These are phyloP conservation scores for Echria macrotheca DNA, from an alignment of 495 filamentous ascomycete species.

Conservation along the genomic window DNA sequence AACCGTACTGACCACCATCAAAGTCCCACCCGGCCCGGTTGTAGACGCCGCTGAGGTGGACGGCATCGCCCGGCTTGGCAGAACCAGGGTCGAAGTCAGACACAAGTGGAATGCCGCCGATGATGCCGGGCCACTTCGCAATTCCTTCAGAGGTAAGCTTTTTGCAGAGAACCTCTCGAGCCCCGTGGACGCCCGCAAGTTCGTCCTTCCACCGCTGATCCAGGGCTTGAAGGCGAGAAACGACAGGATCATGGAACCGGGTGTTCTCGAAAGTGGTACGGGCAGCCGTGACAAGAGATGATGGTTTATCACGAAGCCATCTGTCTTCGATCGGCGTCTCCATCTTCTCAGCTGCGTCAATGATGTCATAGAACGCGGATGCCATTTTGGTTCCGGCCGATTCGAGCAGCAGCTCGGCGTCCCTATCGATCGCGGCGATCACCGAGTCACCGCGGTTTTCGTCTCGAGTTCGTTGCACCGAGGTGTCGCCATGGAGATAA, in stretches of 20 bases:
- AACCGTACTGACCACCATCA: conserved; percentile 10
- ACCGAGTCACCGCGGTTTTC: conserved; percentile 1
- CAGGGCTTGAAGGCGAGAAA: conserved; percentile 1
- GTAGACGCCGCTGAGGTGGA: conserved; percentile 4
- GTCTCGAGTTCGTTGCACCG: conserved; percentile 5
- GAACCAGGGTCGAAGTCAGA: conserved; percentile 4
- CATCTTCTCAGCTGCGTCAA: conserved; percentile 1
- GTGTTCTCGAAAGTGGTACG: background rate
- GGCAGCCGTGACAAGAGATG: background rate
- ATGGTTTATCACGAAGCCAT: background rate
- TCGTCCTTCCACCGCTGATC: conserved; percentile 2
- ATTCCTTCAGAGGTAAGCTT: background rate
- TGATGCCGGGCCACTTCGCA: background rate
- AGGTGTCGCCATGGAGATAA: conserved; percentile 6
- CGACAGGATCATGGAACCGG: background rate
- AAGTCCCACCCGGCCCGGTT: conserved; percentile 9
- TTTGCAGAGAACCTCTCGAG: background rate
- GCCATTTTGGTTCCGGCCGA: conserved; percentile 1
- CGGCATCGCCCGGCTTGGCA: conserved; percentile 1
- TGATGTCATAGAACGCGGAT: background rate
- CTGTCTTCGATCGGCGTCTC: conserved; percentile 3
- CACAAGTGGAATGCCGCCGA: background rate
- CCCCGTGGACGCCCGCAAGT: conserved; percentile 1
- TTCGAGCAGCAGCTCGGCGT: background rate
- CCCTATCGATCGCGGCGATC: background rate